Conservation (phyloP, 805 yeast genomes). For the Scheffersomyces amazonensis region DNA sequence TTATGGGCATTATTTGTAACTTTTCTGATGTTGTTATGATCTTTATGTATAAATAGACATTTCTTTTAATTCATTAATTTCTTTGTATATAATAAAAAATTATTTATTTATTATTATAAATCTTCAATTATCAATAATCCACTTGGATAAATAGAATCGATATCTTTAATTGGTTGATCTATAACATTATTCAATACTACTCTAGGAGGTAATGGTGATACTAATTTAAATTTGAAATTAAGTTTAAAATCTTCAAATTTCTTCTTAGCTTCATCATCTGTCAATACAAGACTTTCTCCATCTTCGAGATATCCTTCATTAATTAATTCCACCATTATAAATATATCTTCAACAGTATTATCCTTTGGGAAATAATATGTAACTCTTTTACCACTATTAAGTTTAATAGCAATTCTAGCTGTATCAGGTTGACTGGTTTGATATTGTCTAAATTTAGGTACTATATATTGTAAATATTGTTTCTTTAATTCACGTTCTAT, state of each 20-base stretch:
- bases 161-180: constrained; percentile 50
- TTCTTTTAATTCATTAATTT: neutral
- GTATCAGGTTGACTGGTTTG: constrained; percentile 11
- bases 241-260: constrained; percentile 22
- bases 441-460: constrained; percentile 20
- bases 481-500: constrained; percentile 28
- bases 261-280: constrained; percentile 19
- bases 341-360: constrained; percentile 26
- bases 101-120: neutral
- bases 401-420: constrained; percentile 69
- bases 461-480: constrained; percentile 31
- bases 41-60: neutral
- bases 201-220: constrained; percentile 39
- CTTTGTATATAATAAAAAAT: neutral
- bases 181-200: constrained; percentile 32
- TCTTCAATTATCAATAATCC: constrained; percentile 61
- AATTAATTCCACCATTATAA: constrained; percentile 30
- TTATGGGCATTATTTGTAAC: no score
- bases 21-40: no score
- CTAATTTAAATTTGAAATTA: constrained; percentile 27
- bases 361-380: constrained; percentile 30
- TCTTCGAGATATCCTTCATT: constrained; percentile 40
- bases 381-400: constrained; percentile 60
- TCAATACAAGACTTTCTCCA: constrained; percentile 12
- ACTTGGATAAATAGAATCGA: constrained; percentile 48